Conservation (phyloP, 2,329 filamentous ascomycete genomes). For the Apiospora phragmitis region DNA sequence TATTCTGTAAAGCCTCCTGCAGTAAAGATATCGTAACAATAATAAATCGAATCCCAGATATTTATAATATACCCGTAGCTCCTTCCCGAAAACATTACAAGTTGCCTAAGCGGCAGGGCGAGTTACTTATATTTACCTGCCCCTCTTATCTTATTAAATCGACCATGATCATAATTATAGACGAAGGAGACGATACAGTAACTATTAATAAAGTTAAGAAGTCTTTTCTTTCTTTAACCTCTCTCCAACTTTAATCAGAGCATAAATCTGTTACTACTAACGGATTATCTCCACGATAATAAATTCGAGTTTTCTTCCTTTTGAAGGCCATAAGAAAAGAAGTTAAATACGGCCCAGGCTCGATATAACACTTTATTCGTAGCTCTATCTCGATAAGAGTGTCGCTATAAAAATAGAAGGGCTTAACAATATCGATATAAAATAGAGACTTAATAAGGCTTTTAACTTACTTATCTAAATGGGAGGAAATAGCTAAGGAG, state of each 20-base stretch:
- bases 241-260: not conserved
- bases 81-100: not conserved
- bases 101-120: not conserved
- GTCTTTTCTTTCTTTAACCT: not conserved
- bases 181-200: not conserved
- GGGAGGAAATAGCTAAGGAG: not conserved
- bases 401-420: not conserved
- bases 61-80: not conserved
- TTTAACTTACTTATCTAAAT: not conserved
- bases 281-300: not conserved
- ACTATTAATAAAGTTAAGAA: not conserved
- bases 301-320: not conserved
- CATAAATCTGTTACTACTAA: not conserved
- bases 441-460: not conserved
- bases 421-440: not conserved
- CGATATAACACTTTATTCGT: not conserved
- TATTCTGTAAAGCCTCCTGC: not conserved
- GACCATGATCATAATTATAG: not conserved
- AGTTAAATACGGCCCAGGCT: not conserved
- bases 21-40: not conserved
- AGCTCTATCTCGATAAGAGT: not conserved
- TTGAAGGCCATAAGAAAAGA: not conserved
- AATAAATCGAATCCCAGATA: not conserved
- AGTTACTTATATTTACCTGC: not conserved
- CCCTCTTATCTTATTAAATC: not conserved